Evolutionary conservation across 257 asterid genomes (phyloP).

Genomic region (Solanum etuberosum): DNA sequence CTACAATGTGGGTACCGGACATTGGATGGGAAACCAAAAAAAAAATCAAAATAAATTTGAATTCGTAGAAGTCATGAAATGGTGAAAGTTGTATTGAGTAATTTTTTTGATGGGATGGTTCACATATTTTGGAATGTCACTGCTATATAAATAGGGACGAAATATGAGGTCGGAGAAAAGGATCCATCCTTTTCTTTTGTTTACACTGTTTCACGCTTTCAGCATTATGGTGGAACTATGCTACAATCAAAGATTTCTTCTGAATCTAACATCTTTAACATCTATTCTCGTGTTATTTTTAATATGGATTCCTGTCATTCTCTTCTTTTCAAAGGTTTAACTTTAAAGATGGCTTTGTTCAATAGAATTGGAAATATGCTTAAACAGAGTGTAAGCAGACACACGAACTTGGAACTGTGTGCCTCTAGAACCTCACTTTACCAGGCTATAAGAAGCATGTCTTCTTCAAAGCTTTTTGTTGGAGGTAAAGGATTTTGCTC

Average conservation of each 20-base stretch:
- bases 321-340: conserved; percentile 18
- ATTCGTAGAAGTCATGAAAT: background rate
- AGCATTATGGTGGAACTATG: background rate
- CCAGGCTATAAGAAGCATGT: conserved; percentile 63
- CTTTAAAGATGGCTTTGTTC: conserved; percentile 66
- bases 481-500: conserved; percentile 48
- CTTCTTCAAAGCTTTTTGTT: conserved; percentile 74
- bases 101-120: background rate
- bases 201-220: background rate
- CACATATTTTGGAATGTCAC: background rate
- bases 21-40: no score
- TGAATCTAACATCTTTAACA: background rate
- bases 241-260: background rate
- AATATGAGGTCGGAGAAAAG: background rate
- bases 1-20: no score
- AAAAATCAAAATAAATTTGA: background rate
- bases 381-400: conserved; percentile 35
- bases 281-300: background rate
- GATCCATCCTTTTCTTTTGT: background rate
- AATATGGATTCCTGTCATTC: background rate
- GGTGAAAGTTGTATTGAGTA: background rate
- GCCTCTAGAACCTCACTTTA: conserved; percentile 37
- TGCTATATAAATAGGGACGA: background rate
- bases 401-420: conserved; percentile 26
- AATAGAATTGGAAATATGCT: conserved; percentile 56